Percentiles rank a stretch among this genome's conserved stretches.
These are phyloP conservation scores for Colletotrichum caudatum DNA, from an alignment of 2,329 filamentous ascomycete species.

Conservation along the genomic window DNA sequence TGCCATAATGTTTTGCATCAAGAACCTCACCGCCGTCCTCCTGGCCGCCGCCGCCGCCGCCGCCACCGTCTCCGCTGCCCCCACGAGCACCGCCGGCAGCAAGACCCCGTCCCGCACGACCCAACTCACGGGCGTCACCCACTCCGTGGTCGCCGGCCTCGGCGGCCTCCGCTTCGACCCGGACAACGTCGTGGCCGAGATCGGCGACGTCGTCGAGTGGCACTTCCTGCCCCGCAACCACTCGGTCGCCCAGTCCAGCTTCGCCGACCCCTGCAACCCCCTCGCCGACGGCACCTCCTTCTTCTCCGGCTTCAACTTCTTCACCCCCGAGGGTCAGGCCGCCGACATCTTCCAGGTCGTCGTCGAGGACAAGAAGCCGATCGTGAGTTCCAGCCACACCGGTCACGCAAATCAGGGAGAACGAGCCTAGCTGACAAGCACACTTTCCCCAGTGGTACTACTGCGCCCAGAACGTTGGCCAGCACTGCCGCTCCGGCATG, in stretches of 20 bases:
- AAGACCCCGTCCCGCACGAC: constrained; percentile 50
- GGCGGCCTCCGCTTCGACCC: constrained; percentile 64
- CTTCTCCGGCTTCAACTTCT: constrained; percentile 60
- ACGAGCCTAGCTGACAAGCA: background rate
- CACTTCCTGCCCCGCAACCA: constrained; percentile 66
- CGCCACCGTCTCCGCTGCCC: constrained; percentile 47
- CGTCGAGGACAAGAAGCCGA: constrained; percentile 55
- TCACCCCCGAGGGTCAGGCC: constrained; percentile 52
- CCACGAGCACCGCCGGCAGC: constrained; percentile 50
- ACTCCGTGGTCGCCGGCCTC: constrained; percentile 60
- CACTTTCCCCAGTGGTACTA: constrained; percentile 49
- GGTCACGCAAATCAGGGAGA: constrained; percentile 46
- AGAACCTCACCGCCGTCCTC: constrained; percentile 47
- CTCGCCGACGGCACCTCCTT: constrained; percentile 54
- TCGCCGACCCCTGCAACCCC: constrained; percentile 57
- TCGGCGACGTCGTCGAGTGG: constrained; percentile 66
- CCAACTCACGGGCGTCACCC: constrained; percentile 55
- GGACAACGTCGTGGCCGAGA: constrained; percentile 59
- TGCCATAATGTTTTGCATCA: constrained; percentile 50
- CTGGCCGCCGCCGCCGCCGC: constrained; percentile 45
- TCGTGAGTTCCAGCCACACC: constrained; percentile 57
- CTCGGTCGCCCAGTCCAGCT: constrained; percentile 59
- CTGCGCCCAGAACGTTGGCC: constrained; percentile 53
- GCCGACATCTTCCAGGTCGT: constrained; percentile 58
- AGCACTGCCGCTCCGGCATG: constrained; percentile 64